Conservation (phyloP, 148 eudicot genomes). For the Suaeda aralocaspica region DNA sequence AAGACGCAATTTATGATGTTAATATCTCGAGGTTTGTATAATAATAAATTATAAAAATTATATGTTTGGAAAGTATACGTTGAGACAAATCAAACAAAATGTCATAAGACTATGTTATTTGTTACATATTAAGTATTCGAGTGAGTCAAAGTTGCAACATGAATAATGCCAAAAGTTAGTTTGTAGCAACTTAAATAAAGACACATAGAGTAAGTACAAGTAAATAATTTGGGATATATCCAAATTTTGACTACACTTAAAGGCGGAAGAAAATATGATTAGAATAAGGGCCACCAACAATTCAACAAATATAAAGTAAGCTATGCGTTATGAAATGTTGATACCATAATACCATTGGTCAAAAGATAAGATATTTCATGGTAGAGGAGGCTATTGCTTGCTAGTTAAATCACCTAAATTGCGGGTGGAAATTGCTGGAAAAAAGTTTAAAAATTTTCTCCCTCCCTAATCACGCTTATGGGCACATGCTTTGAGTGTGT, state of each 20-base stretch:
- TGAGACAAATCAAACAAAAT: too few relatives aligned
- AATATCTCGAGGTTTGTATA: too few relatives aligned
- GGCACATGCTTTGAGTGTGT: slow-evolving; percentile 13
- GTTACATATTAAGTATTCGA: too few relatives aligned
- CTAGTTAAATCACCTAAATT: slow-evolving; percentile 1
- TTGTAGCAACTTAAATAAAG: too few relatives aligned
- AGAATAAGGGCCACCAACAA: slow-evolving; percentile 21
- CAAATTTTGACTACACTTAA: slow-evolving; percentile 15
- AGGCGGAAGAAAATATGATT: slow-evolving; percentile 1
- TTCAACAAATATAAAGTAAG: neutral
- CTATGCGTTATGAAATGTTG: neutral
- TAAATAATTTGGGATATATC: too few relatives aligned
- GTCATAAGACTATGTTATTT: too few relatives aligned
- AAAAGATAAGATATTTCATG: neutral
- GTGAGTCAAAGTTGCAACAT: too few relatives aligned
- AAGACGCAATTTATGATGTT: too few relatives aligned
- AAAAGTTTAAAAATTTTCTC: neutral
- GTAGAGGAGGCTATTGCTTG: neutral
- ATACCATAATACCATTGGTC: neutral
- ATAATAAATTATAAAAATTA: too few relatives aligned
- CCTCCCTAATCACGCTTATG: slow-evolving; percentile 9
- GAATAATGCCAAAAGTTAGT: too few relatives aligned
- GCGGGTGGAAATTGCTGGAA: neutral
- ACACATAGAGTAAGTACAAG: too few relatives aligned
- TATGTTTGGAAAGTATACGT: too few relatives aligned